Evolutionary conservation across 768 basidiomycete species (phyloP), one percentile per base, ranked within the genome.

Genomic region (Rhodotorula graminis): DNA sequence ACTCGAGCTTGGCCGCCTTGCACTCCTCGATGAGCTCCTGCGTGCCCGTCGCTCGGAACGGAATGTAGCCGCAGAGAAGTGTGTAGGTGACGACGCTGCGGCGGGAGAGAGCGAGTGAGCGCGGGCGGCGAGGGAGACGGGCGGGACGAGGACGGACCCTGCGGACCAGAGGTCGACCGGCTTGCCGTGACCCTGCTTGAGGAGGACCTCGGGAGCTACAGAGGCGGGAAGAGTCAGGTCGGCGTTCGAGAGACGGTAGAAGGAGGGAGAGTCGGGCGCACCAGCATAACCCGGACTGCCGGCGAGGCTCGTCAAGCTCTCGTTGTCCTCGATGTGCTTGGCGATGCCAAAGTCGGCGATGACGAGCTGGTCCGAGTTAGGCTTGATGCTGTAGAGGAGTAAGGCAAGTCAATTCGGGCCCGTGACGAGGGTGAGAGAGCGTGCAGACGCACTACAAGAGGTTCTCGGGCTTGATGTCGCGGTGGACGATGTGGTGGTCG

Each of bases 401-500:
- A 3, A 21, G 7, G 6, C 21, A 0, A 18, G 40, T 46, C n/a
- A 33, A 29, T 3, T 8, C n/a, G n/a, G 1, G 27, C 21, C 33
- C 57, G 31, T 10, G 29, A 4, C 29, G 19, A 23, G 33, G 31
- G 18, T 49, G 44, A 2, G 18, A 18, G 33, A 29, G 44, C 46
- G 40, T 23, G 16, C 6, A 33, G 50, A 64, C 75, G 29, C 23
- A 73, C 72, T 73, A 71, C 60, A 99, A 84, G 70, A 99, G 94
- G 80, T 98, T 98, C 82, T 99, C 96, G 0, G 96, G 96, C 90
- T 97, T 98, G 72, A 99, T 86, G 79, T 99, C 95, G 8, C 96
- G 87, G 79, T 99, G 96, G 27, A 98, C 96, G 74, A 99, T 93
- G 70, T 91, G 89, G 78, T 97, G 87, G 4, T 89, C 85, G 78